phyloP scores from a whole-genome alignment of 495 filamentous ascomycete species.

The Trichodelitschia bisporula region DNA sequence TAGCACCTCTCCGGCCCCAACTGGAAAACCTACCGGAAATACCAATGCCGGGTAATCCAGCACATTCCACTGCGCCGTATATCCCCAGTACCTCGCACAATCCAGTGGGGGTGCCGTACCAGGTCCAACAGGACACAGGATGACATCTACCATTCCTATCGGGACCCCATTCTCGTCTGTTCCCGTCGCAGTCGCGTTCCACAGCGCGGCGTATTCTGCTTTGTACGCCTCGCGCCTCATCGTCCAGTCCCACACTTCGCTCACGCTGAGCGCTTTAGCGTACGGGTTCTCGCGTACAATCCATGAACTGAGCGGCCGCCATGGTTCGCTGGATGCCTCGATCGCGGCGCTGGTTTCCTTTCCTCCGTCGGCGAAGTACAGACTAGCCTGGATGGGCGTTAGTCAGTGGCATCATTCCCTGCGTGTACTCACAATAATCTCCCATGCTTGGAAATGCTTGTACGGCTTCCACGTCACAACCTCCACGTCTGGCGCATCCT shows the following conservation, averaged over 20 bases:
- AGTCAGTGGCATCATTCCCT: background rate
- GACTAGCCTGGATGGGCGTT: constrained; percentile 16
- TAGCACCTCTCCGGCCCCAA: background rate
- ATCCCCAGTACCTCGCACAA: constrained; percentile 41
- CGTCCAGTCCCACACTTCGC: constrained; percentile 21
- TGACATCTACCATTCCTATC: constrained; percentile 31
- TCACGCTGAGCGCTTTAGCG: constrained; percentile 17
- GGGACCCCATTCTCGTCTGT: constrained; percentile 3
- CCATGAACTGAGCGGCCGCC: constrained; percentile 22
- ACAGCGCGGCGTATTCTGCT: constrained; percentile 29
- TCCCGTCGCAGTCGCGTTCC: constrained; percentile 24
- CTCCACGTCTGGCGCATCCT: constrained; percentile 22
- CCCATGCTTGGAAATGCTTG: constrained; percentile 19
- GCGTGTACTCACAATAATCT: constrained; percentile 17
- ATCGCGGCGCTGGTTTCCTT: constrained; percentile 23
- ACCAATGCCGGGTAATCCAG: constrained; percentile 38
- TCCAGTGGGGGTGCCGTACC: constrained; percentile 33
- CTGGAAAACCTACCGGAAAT: constrained; percentile 21
- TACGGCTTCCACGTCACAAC: constrained; percentile 43
- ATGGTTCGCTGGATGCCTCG: constrained; percentile 30
- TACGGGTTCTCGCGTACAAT: constrained; percentile 26
- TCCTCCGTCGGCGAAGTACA: constrained; percentile 33
- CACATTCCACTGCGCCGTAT: constrained; percentile 50
- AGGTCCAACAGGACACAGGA: constrained; percentile 37
- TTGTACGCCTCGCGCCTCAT: constrained; percentile 30